Conservation (phyloP, 148 eudicot genomes). For the Cornus florida region DNA sequence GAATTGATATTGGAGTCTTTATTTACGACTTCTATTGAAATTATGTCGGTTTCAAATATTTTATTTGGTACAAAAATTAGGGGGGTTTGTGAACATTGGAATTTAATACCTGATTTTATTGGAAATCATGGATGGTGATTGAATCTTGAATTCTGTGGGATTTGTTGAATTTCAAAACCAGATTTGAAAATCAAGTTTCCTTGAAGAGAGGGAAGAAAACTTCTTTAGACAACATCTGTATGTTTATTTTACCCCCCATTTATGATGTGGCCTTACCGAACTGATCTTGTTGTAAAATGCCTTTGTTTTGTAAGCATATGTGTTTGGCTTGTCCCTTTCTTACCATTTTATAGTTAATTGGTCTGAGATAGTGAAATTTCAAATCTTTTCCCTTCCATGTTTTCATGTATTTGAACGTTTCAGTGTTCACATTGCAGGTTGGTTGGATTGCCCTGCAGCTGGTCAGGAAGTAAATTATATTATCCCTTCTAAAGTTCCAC, state of each 20-base stretch:
- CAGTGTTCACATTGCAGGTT: constrained; percentile 48
- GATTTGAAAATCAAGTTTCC: no score
- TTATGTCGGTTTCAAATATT: not conserved
- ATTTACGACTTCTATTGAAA: not conserved
- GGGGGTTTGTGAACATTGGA: no score
- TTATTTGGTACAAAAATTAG: no score
- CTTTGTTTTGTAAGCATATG: not conserved
- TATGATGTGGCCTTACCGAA: no score
- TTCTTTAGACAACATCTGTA: no score
- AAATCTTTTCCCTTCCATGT: not conserved
- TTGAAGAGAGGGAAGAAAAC: no score
- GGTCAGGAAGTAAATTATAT: constrained; percentile 72
- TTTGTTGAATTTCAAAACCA: no score
- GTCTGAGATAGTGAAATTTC: not conserved
- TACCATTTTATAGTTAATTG: not conserved
- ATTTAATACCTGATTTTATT: no score
- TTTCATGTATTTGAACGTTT: not conserved
- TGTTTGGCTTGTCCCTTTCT: not conserved
- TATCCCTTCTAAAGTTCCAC: constrained; percentile 94
- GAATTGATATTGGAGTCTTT: not conserved
- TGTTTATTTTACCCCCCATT: no score
- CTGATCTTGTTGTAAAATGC: not conserved
- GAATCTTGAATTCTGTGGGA: no score
- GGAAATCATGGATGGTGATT: no score
- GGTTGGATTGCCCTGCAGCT: constrained; percentile 85